Evolutionary conservation across 163 green algal species (phyloP).

Genomic region (Chlorella variabilis): DNA sequence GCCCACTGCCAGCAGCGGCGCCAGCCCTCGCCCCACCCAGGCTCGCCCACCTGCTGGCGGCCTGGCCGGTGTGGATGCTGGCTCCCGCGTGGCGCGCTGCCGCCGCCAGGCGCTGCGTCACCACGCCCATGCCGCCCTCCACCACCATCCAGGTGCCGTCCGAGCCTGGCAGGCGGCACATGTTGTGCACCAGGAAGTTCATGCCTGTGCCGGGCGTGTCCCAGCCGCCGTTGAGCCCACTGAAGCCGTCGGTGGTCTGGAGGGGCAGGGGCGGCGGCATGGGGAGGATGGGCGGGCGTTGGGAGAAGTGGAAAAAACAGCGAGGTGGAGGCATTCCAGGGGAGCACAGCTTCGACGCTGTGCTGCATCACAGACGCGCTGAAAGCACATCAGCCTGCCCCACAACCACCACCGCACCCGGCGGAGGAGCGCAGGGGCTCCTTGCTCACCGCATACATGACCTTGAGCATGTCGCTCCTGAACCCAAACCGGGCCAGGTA

Average conservation of each 20-base stretch:
- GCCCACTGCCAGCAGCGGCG: too few species aligned
- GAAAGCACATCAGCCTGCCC: too few species aligned
- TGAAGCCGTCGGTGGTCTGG: constrained; percentile 62
- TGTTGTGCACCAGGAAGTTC: constrained; percentile 78
- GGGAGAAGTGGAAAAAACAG: neutral
- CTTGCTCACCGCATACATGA: constrained; percentile 67
- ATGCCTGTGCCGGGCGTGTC: constrained; percentile 63
- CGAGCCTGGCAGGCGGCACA: constrained; percentile 61
- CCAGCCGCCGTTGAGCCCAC: constrained; percentile 56
- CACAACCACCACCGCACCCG: too few species aligned
- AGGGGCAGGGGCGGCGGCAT: too few species aligned
- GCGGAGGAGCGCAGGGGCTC: too few species aligned
- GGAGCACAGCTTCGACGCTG: too few species aligned
- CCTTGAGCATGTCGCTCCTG: constrained; percentile 60
- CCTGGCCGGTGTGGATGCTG: constrained; percentile 48
- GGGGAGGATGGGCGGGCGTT: neutral
- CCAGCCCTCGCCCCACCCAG: neutral
- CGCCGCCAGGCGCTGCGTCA: constrained; percentile 59
- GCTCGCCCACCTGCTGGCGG: neutral
- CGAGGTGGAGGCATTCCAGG: neutral
- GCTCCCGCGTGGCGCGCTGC: constrained; percentile 56
- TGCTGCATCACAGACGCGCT: too few species aligned
- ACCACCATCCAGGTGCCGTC: constrained; percentile 74
- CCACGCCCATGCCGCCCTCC: constrained; percentile 64
- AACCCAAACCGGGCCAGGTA: constrained; percentile 72